Base-by-base conservation (phyloP, 371 early-diverging fungal genomes). In the Enterocytospora artemiae region DNA sequence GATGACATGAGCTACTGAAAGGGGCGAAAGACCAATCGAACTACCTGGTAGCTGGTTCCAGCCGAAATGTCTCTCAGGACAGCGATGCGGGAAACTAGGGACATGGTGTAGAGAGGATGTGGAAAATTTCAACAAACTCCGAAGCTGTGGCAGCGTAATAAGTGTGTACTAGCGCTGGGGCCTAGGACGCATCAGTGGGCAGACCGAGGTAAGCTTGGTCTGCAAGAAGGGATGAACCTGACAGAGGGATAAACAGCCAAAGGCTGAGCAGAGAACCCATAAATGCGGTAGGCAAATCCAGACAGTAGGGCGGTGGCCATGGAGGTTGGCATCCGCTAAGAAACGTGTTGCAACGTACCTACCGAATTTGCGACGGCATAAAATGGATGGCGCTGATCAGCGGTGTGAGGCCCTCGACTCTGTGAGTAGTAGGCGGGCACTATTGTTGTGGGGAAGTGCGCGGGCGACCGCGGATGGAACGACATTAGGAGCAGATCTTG, bases 221-320 rank as follows among this genome's bases (percentile, higher is more conserved):
- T 30, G 61, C 67, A 46, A 60, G 32, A 49, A 43, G 60, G 60
- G 45, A 52, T 52, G 58, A 65, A 65, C 59, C 65, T 28, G 12
- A 31, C 2, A 28, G 7, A 12, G 24, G 27, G 46, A 30, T 54
- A 67, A 67, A 37, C 20, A 30, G 24, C 48, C 60, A 18, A 51
- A 52, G 22, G 18, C n/a, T n/a, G n/a, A 27, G 36, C 1, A 18
- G 28, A 31, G 18, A 44, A 3, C n/a, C 65, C 36, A 52, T 28
- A 50, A 60, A 67, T 22, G 25, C 25, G 48, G 41, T 46, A 46
- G 24, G 2, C 32, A 36, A 37, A 45, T 61, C 51, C 33, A 48
- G 62, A 67, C 60, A 67, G 62, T 50, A 51, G 68, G 68, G 46
- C 60, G 62, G 68, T 67, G 69, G 68, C 62, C 51, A 67, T 67